Evolutionary conservation across 2,329 filamentous ascomycete genomes (phyloP).

Genomic region (Ascochyta koolunga): DNA sequence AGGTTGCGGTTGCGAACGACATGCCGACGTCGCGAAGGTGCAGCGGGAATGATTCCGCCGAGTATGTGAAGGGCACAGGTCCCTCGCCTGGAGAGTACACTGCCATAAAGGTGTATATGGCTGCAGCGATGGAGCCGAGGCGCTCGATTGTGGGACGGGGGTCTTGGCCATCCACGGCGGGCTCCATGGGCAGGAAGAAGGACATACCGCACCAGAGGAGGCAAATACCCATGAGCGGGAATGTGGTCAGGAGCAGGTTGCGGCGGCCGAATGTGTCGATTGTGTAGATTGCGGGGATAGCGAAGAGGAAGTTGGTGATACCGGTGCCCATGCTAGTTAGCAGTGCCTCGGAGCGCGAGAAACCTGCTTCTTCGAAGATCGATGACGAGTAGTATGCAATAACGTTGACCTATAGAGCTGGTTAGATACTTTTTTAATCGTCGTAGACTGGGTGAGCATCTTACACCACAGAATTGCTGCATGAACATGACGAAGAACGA

Average conservation of each 20-base stretch:
- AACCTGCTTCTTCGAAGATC: conserved; percentile 44
- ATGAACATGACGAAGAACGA: conserved; percentile 47
- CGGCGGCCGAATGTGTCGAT: conserved; percentile 54
- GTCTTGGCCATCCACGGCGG: conserved; percentile 2
- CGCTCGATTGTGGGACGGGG: conserved; percentile 24
- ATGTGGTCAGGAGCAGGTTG: conserved; percentile 53
- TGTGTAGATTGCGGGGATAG: conserved; percentile 54
- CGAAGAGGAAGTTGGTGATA: conserved; percentile 54
- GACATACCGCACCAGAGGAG: conserved; percentile 38
- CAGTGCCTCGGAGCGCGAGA: conserved; percentile 45
- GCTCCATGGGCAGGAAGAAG: conserved; percentile 31
- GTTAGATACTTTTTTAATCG: background rate
- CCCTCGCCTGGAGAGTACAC: conserved; percentile 46
- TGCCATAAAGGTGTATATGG: conserved; percentile 59
- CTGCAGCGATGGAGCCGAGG: conserved; percentile 46
- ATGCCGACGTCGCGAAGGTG: conserved; percentile 53
- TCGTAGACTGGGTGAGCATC: conserved; percentile 3
- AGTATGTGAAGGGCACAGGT: conserved; percentile 46
- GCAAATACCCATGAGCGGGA: conserved; percentile 55
- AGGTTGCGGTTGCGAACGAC: conserved; percentile 58
- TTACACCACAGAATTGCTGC: conserved; percentile 45
- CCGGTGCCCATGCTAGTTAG: conserved; percentile 53
- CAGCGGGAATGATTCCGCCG: conserved; percentile 53
- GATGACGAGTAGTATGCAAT: conserved; percentile 24
- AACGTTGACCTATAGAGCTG: background rate